Base-by-base conservation (phyloP, 768 basidiomycete species). In the Boletus eberwhitei region DNA sequence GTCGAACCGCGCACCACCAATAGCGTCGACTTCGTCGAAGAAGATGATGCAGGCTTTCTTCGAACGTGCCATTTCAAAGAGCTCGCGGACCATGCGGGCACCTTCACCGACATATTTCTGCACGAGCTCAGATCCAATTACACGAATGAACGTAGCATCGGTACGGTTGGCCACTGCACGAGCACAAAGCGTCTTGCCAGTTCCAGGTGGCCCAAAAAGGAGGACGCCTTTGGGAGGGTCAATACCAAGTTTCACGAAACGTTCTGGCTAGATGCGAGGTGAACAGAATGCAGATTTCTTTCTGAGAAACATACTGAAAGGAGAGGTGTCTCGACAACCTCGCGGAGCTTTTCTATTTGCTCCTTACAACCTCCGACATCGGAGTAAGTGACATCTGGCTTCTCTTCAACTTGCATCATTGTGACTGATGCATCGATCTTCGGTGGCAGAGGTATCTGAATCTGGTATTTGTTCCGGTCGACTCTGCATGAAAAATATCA, bases 31-130 rank as follows among this genome's bases (percentile, higher is more conserved):
- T 78, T 98, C 97, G 63, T 99, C 97, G 61, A 99, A 98, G 76
- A 99, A 99, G 67, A 99, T 98, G 68, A 99, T 98, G 67, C 97
- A 98, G 2, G 97, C 97, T 74, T 98, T 98, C 78, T 98, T 98
- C 60, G 87, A 87, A 58, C 97, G 83, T 31, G 97, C 97, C 96
- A 98, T 98, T 74, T 98, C 97, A 72, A 99, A 99, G 54, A 98
- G 77, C 68, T 98, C 97, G 45, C 97, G 87, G 17, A 99, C 95
- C 97, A 98, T 98, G 55, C 97, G 81, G 8, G 97, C 97, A 56
- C 97, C 97, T 73, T 99, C 97, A 44, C 97, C 97, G 47, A 99
- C 97, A 69, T 99, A 99, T 72, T 99, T 99, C 74, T 99, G 97
- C n/a, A 99, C 97, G 16, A 99, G 80, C 71, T 99, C 97, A 13